Evolutionary conservation across 192 early-diverging fungal species (phyloP).

Genomic region (Entomortierella lignicola): DNA sequence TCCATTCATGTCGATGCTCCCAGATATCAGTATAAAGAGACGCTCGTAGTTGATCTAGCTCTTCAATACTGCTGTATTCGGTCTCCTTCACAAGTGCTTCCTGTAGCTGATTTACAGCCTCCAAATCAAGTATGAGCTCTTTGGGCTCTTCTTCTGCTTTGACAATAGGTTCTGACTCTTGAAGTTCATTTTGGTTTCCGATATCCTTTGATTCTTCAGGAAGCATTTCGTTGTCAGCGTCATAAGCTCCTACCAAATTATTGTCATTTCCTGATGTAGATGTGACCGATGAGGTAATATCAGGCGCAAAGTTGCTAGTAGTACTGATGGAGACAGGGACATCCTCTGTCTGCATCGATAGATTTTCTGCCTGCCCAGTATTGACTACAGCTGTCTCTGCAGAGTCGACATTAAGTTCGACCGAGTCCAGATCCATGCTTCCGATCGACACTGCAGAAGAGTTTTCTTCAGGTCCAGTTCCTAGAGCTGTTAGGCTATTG

Average conservation of each 20-base stretch:
- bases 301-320: not conserved
- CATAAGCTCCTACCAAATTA: not conserved
- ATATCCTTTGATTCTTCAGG: not conserved
- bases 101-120: not conserved
- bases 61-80: slow-evolving; percentile 27
- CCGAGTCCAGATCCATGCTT: slow-evolving; percentile 9
- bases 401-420: not conserved
- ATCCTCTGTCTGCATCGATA: not conserved
- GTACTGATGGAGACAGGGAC: not conserved
- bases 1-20: slow-evolving; percentile 38
- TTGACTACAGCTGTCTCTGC: not conserved
- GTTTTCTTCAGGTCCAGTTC: not conserved
- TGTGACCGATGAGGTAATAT: not conserved
- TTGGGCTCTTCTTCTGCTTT: slow-evolving; percentile 16
- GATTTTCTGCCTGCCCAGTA: not conserved
- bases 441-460: not conserved
- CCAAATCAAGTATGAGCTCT: slow-evolving; percentile 13
- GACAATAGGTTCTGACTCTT: not conserved
- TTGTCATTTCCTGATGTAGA: not conserved
- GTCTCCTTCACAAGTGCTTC: slow-evolving; percentile 23
- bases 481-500: not conserved
- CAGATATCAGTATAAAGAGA: slow-evolving; percentile 39
- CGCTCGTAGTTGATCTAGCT: slow-evolving; percentile 43
- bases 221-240: not conserved
- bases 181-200: not conserved